Evolutionary conservation across 805 yeast genomes (phyloP).

Genomic region (Candida koratica): DNA sequence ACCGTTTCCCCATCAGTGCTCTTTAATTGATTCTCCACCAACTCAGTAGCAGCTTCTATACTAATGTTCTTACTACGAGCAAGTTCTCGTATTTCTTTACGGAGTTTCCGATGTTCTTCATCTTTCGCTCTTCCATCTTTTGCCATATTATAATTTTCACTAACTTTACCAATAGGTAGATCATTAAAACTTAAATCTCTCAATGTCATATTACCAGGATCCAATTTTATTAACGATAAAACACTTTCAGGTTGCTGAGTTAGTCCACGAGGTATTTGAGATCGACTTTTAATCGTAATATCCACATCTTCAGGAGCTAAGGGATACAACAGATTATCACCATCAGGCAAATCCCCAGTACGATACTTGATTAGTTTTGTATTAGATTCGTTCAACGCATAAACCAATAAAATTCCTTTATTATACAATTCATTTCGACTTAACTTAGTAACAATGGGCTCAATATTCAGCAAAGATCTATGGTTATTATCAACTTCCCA

Average conservation of each 20-base stretch:
- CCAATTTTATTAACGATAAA: constrained; percentile 43
- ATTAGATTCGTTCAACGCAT: constrained; percentile 31
- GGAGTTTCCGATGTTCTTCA: constrained; percentile 18
- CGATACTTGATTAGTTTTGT: constrained; percentile 29
- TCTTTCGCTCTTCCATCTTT: constrained; percentile 43
- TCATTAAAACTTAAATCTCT: constrained; percentile 67
- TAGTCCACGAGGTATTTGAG: constrained; percentile 35
- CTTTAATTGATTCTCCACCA: constrained; percentile 1
- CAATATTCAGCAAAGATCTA: neutral
- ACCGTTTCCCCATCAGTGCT: constrained; percentile 26
- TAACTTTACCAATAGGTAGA: constrained; percentile 62
- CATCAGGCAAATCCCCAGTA: constrained; percentile 10
- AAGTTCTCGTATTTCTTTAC: constrained; percentile 25
- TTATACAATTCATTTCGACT: constrained; percentile 12
- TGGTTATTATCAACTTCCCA: constrained; percentile 10
- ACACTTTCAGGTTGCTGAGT: constrained; percentile 35
- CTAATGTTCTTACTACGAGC: constrained; percentile 31
- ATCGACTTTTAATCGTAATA: constrained; percentile 27
- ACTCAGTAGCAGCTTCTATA: constrained; percentile 23
- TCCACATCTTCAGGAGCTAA: constrained; percentile 39
- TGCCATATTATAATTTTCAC: constrained; percentile 55
- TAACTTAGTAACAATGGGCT: constrained; percentile 2
- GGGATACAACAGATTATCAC: constrained; percentile 14
- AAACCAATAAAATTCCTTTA: constrained; percentile 16
- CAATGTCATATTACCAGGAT: constrained; percentile 55